Percentiles rank a stretch among this genome's conserved stretches.
phyloP scores from a whole-genome alignment of 805 yeast species.

The Saccharomycopsis fodiens region DNA sequence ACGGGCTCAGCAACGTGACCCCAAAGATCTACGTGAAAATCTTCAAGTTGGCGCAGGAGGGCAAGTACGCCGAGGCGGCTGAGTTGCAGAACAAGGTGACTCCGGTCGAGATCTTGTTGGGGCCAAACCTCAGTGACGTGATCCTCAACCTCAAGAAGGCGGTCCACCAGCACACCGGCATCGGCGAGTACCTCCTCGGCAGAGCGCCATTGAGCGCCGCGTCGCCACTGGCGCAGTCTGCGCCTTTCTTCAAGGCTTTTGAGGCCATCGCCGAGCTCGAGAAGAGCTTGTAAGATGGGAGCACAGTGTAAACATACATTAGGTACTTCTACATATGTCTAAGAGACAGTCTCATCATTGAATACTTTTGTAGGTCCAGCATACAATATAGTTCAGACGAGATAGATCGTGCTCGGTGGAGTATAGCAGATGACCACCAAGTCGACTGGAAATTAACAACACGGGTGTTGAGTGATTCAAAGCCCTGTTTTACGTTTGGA shows the following conservation, averaged over 20 bases:
- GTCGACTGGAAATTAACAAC: no score
- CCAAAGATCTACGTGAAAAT: conserved; percentile 41
- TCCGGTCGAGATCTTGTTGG: conserved; percentile 40
- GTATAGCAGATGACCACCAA: no score
- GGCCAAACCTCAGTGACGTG: conserved; percentile 33
- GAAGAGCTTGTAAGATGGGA: conserved; percentile 5
- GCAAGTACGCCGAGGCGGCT: conserved; percentile 35
- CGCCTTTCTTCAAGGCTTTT: conserved; percentile 12
- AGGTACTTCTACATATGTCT: no score
- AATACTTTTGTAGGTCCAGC: no score
- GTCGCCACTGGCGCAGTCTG: conserved; percentile 28
- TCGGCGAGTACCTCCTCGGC: conserved; percentile 39
- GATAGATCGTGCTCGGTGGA: no score
- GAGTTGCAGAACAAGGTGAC: conserved; percentile 35
- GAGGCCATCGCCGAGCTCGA: conserved; percentile 4
- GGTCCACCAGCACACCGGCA: conserved; percentile 30
- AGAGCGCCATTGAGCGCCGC: conserved; percentile 41
- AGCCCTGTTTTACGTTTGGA: no score
- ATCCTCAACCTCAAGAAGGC: conserved; percentile 43
- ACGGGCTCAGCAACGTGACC: conserved; percentile 45
- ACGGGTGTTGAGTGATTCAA: no score
- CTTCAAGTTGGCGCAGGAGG: conserved; percentile 32
- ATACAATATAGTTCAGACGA: no score
- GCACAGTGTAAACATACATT: background rate
- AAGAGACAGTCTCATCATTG: no score